A percentile compares a stretch with the other conserved stretches of the same genome.
These are phyloP conservation scores for Amanita phalloides DNA, from an alignment of 768 basidiomycete species.

Conservation along the genomic window DNA sequence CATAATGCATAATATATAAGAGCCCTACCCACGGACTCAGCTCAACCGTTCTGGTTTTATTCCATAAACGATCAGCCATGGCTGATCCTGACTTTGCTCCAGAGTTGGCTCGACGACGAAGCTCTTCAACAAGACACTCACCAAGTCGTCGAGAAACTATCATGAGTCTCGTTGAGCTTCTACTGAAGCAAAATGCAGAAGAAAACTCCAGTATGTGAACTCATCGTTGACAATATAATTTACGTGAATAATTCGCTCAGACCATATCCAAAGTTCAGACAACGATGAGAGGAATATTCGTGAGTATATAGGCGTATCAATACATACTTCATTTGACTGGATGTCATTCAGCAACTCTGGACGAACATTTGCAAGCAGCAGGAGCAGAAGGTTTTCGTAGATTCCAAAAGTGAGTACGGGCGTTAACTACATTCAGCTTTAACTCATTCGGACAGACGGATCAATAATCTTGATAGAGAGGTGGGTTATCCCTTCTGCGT, in stretches of 20 bases:
- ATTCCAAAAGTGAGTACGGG: constrained; percentile 42
- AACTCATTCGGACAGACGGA: constrained; percentile 25
- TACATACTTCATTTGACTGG: background rate
- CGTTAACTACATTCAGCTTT: background rate
- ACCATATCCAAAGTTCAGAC: constrained; percentile 28
- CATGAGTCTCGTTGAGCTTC: constrained; percentile 39
- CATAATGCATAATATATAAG: constrained; percentile 2
- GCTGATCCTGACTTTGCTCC: background rate
- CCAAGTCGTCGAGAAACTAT: constrained; percentile 33
- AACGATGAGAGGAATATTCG: constrained; percentile 60
- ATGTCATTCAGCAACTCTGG: constrained; percentile 38
- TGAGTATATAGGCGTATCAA: constrained; percentile 25
- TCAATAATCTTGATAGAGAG: constrained; percentile 58
- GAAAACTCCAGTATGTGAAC: constrained; percentile 19
- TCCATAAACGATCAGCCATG: background rate
- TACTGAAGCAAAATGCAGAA: constrained; percentile 27
- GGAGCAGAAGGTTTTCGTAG: constrained; percentile 56
- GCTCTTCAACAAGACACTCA: constrained; percentile 5
- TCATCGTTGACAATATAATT: background rate
- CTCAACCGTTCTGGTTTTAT: background rate
- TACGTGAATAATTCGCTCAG: constrained; percentile 12
- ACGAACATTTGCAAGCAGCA: constrained; percentile 58
- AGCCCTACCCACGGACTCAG: background rate
- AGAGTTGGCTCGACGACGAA: background rate
- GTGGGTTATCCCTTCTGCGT: constrained; percentile 16